phyloP scores from a whole-genome alignment of 1,284 basidiomycete genomes.

The Ganoderma meredithae region DNA sequence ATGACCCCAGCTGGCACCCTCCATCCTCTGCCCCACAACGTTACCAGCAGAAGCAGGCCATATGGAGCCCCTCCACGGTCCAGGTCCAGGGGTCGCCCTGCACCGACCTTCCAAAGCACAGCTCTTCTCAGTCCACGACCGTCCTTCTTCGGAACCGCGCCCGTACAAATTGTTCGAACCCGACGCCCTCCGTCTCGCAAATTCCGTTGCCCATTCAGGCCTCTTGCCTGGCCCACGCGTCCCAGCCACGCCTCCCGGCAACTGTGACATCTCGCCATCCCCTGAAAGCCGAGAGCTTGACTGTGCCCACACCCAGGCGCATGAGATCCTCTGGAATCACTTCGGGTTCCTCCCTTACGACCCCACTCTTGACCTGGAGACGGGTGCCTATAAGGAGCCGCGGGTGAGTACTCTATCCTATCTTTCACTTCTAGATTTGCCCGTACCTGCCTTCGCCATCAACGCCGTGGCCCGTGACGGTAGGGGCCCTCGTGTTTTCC shows the following conservation, averaged over 20 bases:
- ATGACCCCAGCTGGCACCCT: constrained; percentile 8
- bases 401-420: constrained; percentile 23
- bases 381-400: constrained; percentile 18
- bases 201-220: constrained; percentile 5
- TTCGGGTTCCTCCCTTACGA: constrained; percentile 33
- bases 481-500: constrained; percentile 24
- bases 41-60: background rate
- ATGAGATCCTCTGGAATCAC: constrained; percentile 30
- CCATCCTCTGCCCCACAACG: constrained; percentile 3
- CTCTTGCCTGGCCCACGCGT: background rate
- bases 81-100: background rate
- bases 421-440: constrained; percentile 3
- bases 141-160: constrained; percentile 7
- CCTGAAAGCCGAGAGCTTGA: constrained; percentile 9
- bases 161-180: background rate
- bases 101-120: background rate
- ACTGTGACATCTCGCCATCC: background rate
- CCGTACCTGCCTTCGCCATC: constrained; percentile 20
- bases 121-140: background rate
- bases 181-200: background rate
- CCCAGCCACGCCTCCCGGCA: background rate
- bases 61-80: constrained; percentile 3
- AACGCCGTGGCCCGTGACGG: constrained; percentile 16
- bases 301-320: constrained; percentile 16
- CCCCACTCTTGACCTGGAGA: constrained; percentile 27